Evolutionary conservation across 345 rosid genomes (phyloP).

Genomic region (Eucalyptus microcorys): DNA sequence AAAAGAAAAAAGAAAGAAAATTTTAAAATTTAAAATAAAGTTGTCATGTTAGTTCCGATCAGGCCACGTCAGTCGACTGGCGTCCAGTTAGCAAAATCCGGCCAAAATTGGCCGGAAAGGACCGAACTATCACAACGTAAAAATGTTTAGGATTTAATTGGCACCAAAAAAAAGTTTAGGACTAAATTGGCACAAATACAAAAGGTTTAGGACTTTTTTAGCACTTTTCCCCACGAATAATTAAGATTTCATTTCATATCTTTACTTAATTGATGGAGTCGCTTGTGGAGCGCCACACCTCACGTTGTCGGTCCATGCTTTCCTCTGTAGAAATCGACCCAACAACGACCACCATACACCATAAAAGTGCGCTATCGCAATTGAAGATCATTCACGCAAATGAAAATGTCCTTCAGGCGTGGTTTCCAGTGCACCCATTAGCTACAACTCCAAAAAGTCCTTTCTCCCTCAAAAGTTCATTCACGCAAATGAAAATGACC

Average conservation of each 20-base stretch:
- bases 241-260: neutral
- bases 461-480: neutral
- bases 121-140: too few species aligned
- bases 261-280: neutral
- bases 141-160: too few species aligned
- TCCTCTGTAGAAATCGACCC: neutral
- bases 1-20: too few species aligned
- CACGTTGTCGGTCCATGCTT: neutral
- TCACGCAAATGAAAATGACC: neutral
- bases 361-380: neutral
- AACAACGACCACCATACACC: neutral
- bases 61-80: accelerated
- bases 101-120: too few species aligned
- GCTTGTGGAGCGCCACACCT: neutral
- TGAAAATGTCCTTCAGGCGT: neutral
- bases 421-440: neutral
- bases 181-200: too few species aligned
- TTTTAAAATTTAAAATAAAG: too few species aligned
- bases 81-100: too few species aligned
- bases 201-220: too few species aligned
- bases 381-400: neutral
- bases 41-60: too few species aligned
- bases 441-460: neutral
- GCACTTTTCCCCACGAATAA: neutral
- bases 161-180: too few species aligned